Evolutionary conservation across 2,329 filamentous ascomycete genomes (phyloP).

Genomic region (Colletotrichum spinosum): DNA sequence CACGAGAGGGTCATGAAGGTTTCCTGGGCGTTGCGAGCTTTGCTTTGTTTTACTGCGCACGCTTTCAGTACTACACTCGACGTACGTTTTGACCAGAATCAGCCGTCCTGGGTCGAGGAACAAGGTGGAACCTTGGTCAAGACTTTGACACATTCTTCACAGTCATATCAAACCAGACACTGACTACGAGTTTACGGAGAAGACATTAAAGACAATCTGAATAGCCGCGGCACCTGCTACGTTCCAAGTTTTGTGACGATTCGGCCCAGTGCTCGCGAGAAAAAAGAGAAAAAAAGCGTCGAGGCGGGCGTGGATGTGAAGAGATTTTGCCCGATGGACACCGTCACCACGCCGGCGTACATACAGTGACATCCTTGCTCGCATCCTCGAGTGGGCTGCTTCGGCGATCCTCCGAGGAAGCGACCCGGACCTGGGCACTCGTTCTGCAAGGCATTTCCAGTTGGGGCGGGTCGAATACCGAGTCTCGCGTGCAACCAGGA

Average conservation of each 20-base stretch:
- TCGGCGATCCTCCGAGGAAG: constrained; percentile 29
- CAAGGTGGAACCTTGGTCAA: constrained; percentile 22
- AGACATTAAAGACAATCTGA: too few species aligned
- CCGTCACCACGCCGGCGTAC: background rate
- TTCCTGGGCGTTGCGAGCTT: constrained; percentile 20
- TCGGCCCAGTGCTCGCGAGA: constrained; percentile 3
- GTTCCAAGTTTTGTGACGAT: constrained; percentile 26
- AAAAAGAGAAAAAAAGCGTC: constrained; percentile 9
- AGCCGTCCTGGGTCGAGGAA: background rate
- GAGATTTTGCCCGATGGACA: constrained; percentile 15
- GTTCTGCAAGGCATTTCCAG: background rate
- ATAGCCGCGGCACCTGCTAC: background rate
- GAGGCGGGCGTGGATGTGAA: constrained; percentile 22
- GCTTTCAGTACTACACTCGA: background rate
- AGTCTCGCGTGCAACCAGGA: constrained; percentile 18
- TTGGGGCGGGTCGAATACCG: constrained; percentile 32
- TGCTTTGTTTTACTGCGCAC: too few species aligned
- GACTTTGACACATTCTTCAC: constrained; percentile 23
- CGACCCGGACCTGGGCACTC: too few species aligned
- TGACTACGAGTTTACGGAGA: background rate
- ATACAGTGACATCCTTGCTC: background rate
- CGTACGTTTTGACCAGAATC: background rate
- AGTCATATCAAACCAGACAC: constrained; percentile 10
- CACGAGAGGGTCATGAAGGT: constrained; percentile 7
- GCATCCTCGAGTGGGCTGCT: constrained; percentile 7